Evolutionary conservation across 2,329 filamentous ascomycete species (phyloP), one percentile per base, ranked within the genome.

Genomic region (Fusarium chlamydosporum): DNA sequence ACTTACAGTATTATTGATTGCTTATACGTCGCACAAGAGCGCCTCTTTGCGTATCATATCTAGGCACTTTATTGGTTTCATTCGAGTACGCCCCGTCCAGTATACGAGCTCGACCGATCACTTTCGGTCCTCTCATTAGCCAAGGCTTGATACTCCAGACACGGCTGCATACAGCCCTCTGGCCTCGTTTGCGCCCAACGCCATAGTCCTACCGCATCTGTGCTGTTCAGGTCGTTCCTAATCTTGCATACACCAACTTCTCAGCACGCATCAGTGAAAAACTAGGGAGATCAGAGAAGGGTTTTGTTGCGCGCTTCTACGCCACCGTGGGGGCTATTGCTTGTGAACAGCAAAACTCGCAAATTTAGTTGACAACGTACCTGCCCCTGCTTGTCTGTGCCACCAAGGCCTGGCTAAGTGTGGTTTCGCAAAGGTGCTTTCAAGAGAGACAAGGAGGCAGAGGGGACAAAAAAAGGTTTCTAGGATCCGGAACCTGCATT

Each of bases 21-120:
- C 51, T 27, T 61, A 56, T 56, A 68, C 55, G 71, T 75, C 57
- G 48, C 70, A 74, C 72, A 11, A 59, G 45, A 69, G 66, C 70
- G 70, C 67, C 74, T 67, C 67, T 60, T 65, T 68, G 61, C 58
- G 75, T 73, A 71, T 63, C 50, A 56, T 71, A 60, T 67, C 34
- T 34, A 67, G 35, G 59, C 43, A 67, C 56, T 61, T 65, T 66
- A 74, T 76, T 76, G 72, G 56, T 63, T 67, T 69, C 61, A 35
- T 48, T 56, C 59, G 55, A 67, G 31, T 56, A 62, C 67, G 40
- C 53, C 65, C 58, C 47, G 37, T 68, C 56, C 58, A 74, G 71
- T 74, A 78, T 78, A 79, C 77, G 77, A 78, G 75, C 70, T 67
- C 48, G 61, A 61, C 68, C 72, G 73, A 72, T 66, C 68, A 72